Evolutionary conservation across 2,329 filamentous ascomycete genomes (phyloP).

Genomic region (Shiraia bambusicola): DNA sequence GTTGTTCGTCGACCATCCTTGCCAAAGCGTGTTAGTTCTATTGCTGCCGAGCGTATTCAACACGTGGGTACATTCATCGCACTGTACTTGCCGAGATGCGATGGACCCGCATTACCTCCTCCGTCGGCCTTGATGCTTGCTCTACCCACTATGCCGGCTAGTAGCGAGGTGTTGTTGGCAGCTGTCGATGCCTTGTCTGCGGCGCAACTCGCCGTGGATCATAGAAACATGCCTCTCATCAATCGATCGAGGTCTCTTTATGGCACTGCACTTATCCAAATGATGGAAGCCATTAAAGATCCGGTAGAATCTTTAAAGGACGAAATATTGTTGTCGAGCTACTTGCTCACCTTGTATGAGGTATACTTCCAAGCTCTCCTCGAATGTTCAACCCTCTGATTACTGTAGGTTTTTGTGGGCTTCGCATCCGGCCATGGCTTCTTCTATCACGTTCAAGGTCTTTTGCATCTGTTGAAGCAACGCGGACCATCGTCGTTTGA

Average conservation of each 20-base stretch:
- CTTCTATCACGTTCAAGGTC: conserved; percentile 42
- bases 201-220: conserved; percentile 37
- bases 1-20: conserved; percentile 15
- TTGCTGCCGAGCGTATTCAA: conserved; percentile 40
- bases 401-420: conserved; percentile 37
- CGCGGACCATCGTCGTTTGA: conserved; percentile 38
- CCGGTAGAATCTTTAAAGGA: conserved; percentile 31
- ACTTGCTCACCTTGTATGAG: conserved; percentile 40
- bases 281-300: conserved; percentile 34
- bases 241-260: conserved; percentile 40
- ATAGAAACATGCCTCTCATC: conserved; percentile 32
- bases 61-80: conserved; percentile 37
- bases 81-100: conserved; percentile 33
- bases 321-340: conserved; percentile 39
- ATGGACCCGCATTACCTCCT: conserved; percentile 34
- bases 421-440: conserved; percentile 38
- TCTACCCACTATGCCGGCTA: conserved; percentile 34
- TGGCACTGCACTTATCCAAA: conserved; percentile 35
- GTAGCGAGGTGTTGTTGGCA: conserved; percentile 32
- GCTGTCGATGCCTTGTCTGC: conserved; percentile 39
- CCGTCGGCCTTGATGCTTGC: conserved; percentile 41
- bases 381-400: not conserved
- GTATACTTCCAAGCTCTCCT: conserved; percentile 8
- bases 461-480: conserved; percentile 34
- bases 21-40: conserved; percentile 35